A percentile compares a stretch with the other conserved stretches of the same genome.
These are phyloP conservation scores for Oryza rufipogon DNA, from an alignment of 176 grass and related monocot genomes.

Conservation along the genomic window DNA sequence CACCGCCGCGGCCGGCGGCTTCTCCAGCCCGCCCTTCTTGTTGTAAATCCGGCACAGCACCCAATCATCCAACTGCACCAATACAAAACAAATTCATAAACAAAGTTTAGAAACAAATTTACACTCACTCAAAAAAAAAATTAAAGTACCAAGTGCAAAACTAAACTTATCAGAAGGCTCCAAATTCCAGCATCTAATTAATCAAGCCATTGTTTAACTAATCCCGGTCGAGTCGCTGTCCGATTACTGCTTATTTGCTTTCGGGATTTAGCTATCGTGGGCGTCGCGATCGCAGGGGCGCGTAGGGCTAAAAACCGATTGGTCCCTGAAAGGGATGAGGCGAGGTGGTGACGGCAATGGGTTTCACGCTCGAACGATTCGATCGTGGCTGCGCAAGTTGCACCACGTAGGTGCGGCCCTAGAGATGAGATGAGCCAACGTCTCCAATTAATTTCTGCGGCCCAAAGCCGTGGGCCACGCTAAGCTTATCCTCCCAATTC, in stretches of 20 bases:
- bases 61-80: conserved; percentile 86
- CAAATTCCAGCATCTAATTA: neutral
- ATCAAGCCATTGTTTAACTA: neutral
- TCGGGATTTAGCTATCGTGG: neutral
- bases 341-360: conserved; percentile 33
- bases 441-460: conserved; percentile 14
- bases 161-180: neutral
- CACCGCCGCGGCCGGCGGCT: conserved; percentile 11
- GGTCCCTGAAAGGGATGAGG: conserved; percentile 18
- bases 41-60: conserved; percentile 97
- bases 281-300: conserved; percentile 30
- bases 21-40: conserved; percentile 76
- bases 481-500: conserved; percentile 20
- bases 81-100: neutral
- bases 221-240: neutral
- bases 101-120: neutral
- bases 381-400: conserved; percentile 4
- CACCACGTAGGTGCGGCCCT: neutral
- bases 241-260: neutral
- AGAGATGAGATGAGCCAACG: neutral
- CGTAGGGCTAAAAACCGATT: conserved; percentile 12
- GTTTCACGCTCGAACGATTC: conserved; percentile 38
- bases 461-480: conserved; percentile 33
- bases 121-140: neutral
- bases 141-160: neutral